phyloP scores from a whole-genome alignment of 768 basidiomycete species.

The Mycena amicta region DNA sequence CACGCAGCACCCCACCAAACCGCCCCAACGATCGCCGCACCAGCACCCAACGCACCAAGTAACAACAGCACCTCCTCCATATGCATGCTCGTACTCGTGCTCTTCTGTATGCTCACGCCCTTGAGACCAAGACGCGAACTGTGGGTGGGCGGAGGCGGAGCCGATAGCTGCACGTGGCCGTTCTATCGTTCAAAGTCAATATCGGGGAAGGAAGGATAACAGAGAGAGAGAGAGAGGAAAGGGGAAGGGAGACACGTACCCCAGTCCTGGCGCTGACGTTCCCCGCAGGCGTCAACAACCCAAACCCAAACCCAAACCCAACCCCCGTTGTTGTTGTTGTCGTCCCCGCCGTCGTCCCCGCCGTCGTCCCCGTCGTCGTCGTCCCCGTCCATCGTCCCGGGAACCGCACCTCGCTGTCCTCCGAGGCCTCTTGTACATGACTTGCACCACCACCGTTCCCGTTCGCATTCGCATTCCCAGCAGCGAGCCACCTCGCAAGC shows the following conservation, averaged over 20 bases:
- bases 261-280: conserved; percentile 5
- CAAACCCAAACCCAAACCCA: neutral
- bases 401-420: neutral
- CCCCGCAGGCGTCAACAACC: conserved; percentile 19
- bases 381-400: neutral
- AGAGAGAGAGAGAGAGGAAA: too few species aligned
- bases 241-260: too few species aligned
- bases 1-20: neutral
- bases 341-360: neutral
- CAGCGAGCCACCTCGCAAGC: neutral
- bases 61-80: neutral
- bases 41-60: neutral
- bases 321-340: neutral
- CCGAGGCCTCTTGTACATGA: too few species aligned
- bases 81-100: too few species aligned
- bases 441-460: too few species aligned
- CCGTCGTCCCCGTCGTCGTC: neutral
- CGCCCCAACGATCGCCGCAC: neutral
- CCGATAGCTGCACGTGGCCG: too few species aligned
- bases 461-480: neutral
- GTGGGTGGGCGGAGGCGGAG: neutral
- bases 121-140: neutral
- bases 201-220: too few species aligned
- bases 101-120: neutral
- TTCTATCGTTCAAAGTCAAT: too few species aligned